These are phyloP conservation scores for Imleria badia DNA, from an alignment of 768 basidiomycete genomes.

Conservation along the genomic window DNA sequence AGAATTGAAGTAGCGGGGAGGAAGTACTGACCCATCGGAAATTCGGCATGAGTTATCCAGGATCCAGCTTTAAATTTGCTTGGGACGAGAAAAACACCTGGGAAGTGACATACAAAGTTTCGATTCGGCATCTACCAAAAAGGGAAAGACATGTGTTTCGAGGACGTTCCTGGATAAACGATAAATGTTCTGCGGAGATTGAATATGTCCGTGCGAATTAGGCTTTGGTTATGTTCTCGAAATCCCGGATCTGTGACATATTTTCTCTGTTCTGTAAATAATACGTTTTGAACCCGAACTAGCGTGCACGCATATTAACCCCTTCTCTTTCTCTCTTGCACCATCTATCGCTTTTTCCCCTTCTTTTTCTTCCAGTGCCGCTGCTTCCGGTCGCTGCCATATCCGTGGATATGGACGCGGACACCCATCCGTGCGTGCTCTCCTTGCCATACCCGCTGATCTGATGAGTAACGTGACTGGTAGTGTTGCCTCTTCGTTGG, in stretches of 20 bases:
- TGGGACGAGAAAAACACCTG: constrained; percentile 3
- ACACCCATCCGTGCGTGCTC: constrained; percentile 19
- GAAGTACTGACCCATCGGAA: not conserved
- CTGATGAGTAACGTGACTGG: constrained; percentile 10
- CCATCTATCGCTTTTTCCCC: constrained; percentile 12
- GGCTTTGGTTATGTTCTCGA: constrained; percentile 40
- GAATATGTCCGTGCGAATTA: constrained; percentile 35
- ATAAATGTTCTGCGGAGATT: constrained; percentile 33
- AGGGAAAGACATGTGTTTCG: constrained; percentile 21
- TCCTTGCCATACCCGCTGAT: constrained; percentile 10
- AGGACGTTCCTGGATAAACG: constrained; percentile 34
- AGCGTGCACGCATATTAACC: constrained; percentile 36
- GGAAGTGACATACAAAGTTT: constrained; percentile 19
- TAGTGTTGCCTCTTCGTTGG: constrained; percentile 13
- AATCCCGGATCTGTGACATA: constrained; percentile 42
- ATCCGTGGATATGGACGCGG: constrained; percentile 20
- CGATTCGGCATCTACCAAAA: constrained; percentile 21
- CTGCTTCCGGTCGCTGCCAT: constrained; percentile 5
- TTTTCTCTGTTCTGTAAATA: constrained; percentile 42
- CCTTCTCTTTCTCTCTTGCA: constrained; percentile 20
- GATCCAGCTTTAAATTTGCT: not conserved
- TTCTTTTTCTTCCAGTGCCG: constrained; percentile 7
- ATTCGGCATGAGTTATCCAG: not conserved
- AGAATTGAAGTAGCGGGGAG: not conserved
- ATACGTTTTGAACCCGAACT: constrained; percentile 39